Evolutionary conservation across 495 filamentous ascomycete species (phyloP).

Genomic region (Lophiotrema nucula): DNA sequence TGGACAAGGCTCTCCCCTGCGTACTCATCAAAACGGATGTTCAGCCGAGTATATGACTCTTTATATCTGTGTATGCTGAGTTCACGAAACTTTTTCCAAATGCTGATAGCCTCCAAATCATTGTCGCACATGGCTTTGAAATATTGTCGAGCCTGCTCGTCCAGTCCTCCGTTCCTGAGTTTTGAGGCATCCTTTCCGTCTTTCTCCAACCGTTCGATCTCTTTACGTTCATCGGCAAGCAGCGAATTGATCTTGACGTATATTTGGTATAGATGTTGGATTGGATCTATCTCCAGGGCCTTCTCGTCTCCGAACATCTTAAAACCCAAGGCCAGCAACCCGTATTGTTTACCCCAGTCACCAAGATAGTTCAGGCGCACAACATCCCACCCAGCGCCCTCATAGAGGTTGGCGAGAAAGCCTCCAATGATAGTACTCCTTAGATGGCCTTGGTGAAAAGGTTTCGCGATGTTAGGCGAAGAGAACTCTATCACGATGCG

Average conservation of each 20-base stretch:
- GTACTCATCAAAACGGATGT: constrained; percentile 92
- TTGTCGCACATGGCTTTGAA: constrained; percentile 90
- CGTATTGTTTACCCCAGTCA: constrained; percentile 76
- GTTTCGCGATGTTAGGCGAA: constrained; percentile 72
- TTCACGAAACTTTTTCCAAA: constrained; percentile 85
- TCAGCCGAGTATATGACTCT: constrained; percentile 44
- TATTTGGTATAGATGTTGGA: constrained; percentile 66
- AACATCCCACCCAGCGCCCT: constrained; percentile 69
- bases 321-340: constrained; percentile 65
- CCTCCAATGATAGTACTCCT: constrained; percentile 74
- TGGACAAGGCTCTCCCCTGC: constrained; percentile 87
- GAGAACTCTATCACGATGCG: constrained; percentile 63
- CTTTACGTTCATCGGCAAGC: constrained; percentile 57
- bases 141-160: constrained; percentile 66
- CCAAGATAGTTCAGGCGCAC: constrained; percentile 71
- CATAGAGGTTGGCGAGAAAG: constrained; percentile 66
- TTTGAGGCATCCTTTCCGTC: constrained; percentile 26
- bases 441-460: constrained; percentile 70
- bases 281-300: constrained; percentile 58
- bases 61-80: constrained; percentile 47
- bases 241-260: constrained; percentile 52
- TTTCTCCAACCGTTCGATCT: constrained; percentile 27
- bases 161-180: constrained; percentile 38
- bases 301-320: constrained; percentile 62
- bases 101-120: constrained; percentile 67